Conservation (phyloP, 2,329 filamentous ascomycete species). For the Aspergillus sp. region DNA sequence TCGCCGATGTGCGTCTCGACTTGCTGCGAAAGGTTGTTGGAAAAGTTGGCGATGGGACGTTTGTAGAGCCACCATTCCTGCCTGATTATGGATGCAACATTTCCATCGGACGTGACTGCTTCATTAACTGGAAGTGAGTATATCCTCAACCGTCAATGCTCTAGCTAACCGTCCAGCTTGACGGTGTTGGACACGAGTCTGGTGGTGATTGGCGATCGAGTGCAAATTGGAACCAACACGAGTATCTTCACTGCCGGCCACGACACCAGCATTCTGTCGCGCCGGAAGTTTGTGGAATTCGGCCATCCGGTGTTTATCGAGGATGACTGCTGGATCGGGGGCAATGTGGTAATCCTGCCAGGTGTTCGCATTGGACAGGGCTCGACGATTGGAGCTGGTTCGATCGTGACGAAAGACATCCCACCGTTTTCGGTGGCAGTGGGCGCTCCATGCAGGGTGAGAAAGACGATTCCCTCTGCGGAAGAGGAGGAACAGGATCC, state of each 20-base stretch:
- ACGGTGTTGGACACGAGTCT: constrained; percentile 50
- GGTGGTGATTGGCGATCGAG: constrained; percentile 50
- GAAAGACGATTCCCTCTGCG: constrained; percentile 16
- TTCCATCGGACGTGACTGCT: constrained; percentile 24
- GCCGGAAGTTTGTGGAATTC: constrained; percentile 48
- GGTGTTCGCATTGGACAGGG: constrained; percentile 41
- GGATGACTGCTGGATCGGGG: constrained; percentile 48
- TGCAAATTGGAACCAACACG: constrained; percentile 52
- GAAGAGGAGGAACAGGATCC: constrained; percentile 21
- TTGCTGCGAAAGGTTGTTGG: constrained; percentile 24
- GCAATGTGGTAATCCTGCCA: constrained; percentile 40
- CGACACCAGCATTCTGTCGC: constrained; percentile 45
- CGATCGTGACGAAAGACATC: constrained; percentile 36
- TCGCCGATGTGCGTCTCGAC: constrained; percentile 18
- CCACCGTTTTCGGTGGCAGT: constrained; percentile 27
- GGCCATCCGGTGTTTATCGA: constrained; percentile 45
- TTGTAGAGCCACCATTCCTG: constrained; percentile 13
- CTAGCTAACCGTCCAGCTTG: constrained; percentile 40
- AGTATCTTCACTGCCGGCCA: constrained; percentile 51
- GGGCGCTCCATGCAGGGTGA: constrained; percentile 21
- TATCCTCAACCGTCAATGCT: not conserved
- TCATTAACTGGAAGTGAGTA: constrained; percentile 29
- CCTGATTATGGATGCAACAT: constrained; percentile 24
- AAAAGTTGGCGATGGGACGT: constrained; percentile 16
- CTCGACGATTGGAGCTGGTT: constrained; percentile 35